Evolutionary conservation across 768 basidiomycete genomes (phyloP).

Genomic region (Cystofilobasidium macerans): DNA sequence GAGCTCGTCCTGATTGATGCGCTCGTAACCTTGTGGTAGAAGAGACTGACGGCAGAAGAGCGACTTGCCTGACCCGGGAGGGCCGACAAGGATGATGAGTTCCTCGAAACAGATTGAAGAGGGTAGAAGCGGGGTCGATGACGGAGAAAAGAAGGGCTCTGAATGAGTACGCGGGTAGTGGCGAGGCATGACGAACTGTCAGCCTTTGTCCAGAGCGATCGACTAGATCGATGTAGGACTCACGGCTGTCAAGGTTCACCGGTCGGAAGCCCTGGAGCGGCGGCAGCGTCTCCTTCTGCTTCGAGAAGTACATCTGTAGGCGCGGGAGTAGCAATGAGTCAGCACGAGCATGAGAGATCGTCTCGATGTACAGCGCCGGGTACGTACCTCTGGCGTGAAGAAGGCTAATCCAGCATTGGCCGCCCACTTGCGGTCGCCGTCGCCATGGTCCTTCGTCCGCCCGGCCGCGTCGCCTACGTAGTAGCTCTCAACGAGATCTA

Average conservation of each 20-base stretch:
- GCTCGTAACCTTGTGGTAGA: constrained; percentile 54
- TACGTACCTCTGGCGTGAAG: constrained; percentile 65
- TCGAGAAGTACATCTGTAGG: constrained; percentile 20
- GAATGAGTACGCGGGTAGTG: constrained; percentile 12
- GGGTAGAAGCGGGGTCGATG: constrained; percentile 40
- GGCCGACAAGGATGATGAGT: constrained; percentile 54
- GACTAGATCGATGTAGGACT: no score
- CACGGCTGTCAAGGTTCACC: constrained; percentile 7
- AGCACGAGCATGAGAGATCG: no score
- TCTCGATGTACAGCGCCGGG: no score
- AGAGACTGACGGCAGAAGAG: constrained; percentile 67
- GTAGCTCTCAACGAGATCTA: constrained; percentile 58
- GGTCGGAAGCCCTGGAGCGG: constrained; percentile 10
- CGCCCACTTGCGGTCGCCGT: constrained; percentile 77
- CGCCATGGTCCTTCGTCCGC: constrained; percentile 58
- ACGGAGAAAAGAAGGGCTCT: constrained; percentile 49
- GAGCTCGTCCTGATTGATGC: constrained; percentile 78
- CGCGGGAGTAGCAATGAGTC: no score
- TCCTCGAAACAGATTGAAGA: constrained; percentile 36
- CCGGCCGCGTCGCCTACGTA: constrained; percentile 90
- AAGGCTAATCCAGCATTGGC: constrained; percentile 63
- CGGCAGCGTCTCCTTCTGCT: not conserved
- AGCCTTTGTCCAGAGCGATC: no score
- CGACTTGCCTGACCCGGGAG: constrained; percentile 65
- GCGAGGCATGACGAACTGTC: no score